phyloP scores from a whole-genome alignment of 179 eudicot genomes.

The Beta lomatogona region DNA sequence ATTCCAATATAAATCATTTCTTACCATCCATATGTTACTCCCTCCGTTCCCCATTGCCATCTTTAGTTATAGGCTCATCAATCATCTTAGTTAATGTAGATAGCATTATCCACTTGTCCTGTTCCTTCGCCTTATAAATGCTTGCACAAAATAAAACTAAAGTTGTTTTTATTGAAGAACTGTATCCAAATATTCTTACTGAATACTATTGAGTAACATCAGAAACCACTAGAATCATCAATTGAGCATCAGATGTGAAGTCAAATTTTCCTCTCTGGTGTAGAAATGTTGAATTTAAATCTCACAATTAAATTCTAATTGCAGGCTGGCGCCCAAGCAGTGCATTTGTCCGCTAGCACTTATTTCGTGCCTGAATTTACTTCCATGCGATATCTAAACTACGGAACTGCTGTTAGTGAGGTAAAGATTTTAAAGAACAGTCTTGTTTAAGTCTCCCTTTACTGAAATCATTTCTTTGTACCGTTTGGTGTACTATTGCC shows the following conservation, averaged over 20 bases:
- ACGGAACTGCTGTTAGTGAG: constrained; percentile 97
- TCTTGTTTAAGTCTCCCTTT: background rate
- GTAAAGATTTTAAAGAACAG: constrained; percentile 30
- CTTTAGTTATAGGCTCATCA: too few relatives aligned
- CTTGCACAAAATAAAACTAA: background rate
- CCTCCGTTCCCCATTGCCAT: too few relatives aligned
- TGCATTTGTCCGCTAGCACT: constrained; percentile 73
- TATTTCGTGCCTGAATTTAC: constrained; percentile 57
- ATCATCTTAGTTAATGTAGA: too few relatives aligned
- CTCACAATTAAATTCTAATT: constrained; percentile 23
- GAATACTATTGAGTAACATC: background rate
- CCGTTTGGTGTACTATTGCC: background rate
- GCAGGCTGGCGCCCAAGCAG: constrained; percentile 59
- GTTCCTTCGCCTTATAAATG: background rate
- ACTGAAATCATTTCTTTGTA: background rate
- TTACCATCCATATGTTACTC: too few relatives aligned
- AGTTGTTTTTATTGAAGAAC: background rate
- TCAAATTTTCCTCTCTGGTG: background rate
- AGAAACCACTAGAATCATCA: background rate
- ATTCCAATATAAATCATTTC: too few relatives aligned
- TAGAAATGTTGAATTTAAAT: background rate
- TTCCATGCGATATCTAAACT: constrained; percentile 67
- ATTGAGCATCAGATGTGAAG: background rate
- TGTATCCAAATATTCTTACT: background rate
- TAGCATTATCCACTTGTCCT: too few relatives aligned